Evolutionary conservation across 257 asterid genomes (phyloP).

Genomic region (Parsonsia alboflavescens): DNA sequence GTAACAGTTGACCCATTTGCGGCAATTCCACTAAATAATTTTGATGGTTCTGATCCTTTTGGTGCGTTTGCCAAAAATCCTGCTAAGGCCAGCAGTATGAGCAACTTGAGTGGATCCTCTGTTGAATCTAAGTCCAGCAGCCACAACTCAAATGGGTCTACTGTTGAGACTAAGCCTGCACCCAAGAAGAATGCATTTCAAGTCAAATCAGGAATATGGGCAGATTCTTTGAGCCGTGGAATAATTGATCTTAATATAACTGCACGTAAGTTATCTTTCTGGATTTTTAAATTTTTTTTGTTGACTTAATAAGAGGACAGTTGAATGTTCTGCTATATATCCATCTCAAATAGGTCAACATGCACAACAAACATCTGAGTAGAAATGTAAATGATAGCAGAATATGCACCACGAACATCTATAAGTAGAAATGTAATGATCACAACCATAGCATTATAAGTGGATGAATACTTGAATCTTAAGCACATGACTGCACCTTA

Average conservation of each 20-base stretch:
- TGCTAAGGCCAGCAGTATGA: slow-evolving; percentile 30
- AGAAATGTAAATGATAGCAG: background rate
- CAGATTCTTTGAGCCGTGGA: slow-evolving; percentile 97
- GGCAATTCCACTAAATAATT: slow-evolving; percentile 65
- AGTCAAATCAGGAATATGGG: slow-evolving; percentile 95
- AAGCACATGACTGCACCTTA: background rate
- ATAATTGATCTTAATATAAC: slow-evolving; percentile 75
- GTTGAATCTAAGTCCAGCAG: slow-evolving; percentile 25
- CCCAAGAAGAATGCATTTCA: slow-evolving; percentile 64
- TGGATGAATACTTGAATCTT: background rate
- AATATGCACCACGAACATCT: background rate
- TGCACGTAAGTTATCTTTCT: slow-evolving; percentile 64
- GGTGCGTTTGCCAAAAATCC: slow-evolving; percentile 44
- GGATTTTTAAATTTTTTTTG: background rate
- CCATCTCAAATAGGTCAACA: background rate
- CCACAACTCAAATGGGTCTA: slow-evolving; percentile 30
- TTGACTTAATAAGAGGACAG: background rate
- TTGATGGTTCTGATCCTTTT: slow-evolving; percentile 63
- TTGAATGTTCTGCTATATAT: background rate
- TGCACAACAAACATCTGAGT: background rate
- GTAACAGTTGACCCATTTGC: slow-evolving; percentile 67
- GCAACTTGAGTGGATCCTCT: slow-evolving; percentile 25
- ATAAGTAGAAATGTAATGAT: background rate
- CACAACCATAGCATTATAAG: background rate
- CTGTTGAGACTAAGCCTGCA: slow-evolving; percentile 26